phyloP scores from a whole-genome alignment of 2,329 filamentous ascomycete species.

The Hypoxylon sp. region DNA sequence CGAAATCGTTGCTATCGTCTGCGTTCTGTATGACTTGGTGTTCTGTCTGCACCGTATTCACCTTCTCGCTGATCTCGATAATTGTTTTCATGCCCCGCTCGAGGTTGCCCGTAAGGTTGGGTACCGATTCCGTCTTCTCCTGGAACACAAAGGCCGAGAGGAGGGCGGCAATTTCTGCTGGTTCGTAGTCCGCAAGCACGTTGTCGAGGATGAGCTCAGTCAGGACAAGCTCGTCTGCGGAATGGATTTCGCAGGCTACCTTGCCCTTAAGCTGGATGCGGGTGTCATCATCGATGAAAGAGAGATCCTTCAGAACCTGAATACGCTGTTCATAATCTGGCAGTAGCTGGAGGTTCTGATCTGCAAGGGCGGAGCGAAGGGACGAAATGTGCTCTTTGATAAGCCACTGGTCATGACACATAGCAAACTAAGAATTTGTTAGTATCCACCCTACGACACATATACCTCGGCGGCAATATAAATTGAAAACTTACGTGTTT shows the following conservation, averaged over 20 bases:
- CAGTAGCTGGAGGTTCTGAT: constrained; percentile 93
- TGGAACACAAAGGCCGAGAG: constrained; percentile 97
- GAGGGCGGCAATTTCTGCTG: constrained; percentile 93
- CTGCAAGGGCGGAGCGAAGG: constrained; percentile 87
- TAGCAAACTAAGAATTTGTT: constrained; percentile 77
- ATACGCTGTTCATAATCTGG: constrained; percentile 98
- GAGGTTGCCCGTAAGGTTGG: constrained; percentile 81
- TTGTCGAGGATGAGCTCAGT: constrained; percentile 98
- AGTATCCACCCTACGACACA: not conserved
- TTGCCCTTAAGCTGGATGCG: constrained; percentile 97
- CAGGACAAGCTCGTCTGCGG: constrained; percentile 92
- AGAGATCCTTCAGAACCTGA: constrained; percentile 87
- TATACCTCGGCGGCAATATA: not conserved
- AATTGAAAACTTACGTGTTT: constrained; percentile 76
- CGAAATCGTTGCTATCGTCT: constrained; percentile 93
- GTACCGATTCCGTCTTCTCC: constrained; percentile 87
- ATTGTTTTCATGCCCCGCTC: constrained; percentile 87
- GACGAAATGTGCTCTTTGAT: constrained; percentile 93
- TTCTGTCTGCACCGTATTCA: constrained; percentile 87
- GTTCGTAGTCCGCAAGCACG: constrained; percentile 92
- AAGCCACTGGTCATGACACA: constrained; percentile 96
- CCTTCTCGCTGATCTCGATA: constrained; percentile 88
- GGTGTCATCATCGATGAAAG: constrained; percentile 86
- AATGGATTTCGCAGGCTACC: constrained; percentile 97
- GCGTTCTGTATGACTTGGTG: constrained; percentile 91